Base-by-base conservation (phyloP, 164 flowering plant species). In the Cinnamomum micranthum region DNA sequence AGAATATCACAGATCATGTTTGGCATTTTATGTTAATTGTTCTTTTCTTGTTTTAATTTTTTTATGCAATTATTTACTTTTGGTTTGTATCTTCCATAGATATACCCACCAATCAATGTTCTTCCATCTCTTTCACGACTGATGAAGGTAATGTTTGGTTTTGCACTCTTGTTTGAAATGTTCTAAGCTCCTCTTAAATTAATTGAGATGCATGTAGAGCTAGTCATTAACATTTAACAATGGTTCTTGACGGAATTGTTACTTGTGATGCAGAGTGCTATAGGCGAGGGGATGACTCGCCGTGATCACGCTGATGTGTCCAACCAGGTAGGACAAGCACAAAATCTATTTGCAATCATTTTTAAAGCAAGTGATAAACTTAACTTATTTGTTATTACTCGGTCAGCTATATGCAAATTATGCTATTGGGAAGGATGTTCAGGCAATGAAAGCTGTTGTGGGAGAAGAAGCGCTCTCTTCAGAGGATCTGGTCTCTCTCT, bases 381-480 rank as follows among this genome's bases (percentile, higher is more conserved):
- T 7, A 66, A 12, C 41, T 66, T 15, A 27, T 2, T 66, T 22
- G 15, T 25, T 64, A 22, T 64, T 64, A 13, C 33, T 0, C 41
- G 65, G 64, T 73, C 84, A 94, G 99, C 86, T 94, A 0, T 96
- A 96, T 85, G 99, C 99, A 80, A 96, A 96, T 78, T 96, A 96
- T 88, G 98, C 98, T 2, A 94, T 96, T 76, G 99, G 99, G 59
- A 96, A 96, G 85, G 98, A 92, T 86, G 99, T 96, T 13, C 98
- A 96, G 78, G 99, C 99, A 70, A 96, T 96, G 99, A 96, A 96
- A 86, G 98, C 98, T 74, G 99, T 94, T 81, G 99, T 96, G 72
- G 99, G 99, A 88, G 99, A 96, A 85, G 99, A 94, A 87, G 99
- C 99, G 6, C 95, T 96, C 79, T 94, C 98, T 80, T 96, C 99